These are phyloP conservation scores for Nitzschia sp. DNA, from an alignment of 108 stramenopile species.

Conservation along the genomic window DNA sequence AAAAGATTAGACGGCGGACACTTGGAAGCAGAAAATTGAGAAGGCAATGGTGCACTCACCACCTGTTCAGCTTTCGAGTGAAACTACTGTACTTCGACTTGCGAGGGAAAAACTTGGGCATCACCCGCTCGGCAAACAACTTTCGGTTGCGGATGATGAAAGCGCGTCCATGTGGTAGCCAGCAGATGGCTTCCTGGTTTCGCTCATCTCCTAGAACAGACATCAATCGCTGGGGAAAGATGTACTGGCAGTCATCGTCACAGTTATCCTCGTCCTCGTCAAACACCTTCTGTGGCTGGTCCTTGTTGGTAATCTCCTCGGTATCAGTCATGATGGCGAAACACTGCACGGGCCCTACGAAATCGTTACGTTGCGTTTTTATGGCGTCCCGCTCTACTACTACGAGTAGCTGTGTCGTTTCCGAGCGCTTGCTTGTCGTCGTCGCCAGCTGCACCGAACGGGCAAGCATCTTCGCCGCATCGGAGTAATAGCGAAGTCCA, in stretches of 20 bases:
- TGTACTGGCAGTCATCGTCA: conserved; percentile 39
- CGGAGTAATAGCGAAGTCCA: too few relatives aligned
- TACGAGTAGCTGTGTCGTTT: too few relatives aligned
- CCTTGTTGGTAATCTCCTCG: not conserved
- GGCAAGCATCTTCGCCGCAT: too few relatives aligned
- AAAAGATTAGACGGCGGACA: not conserved
- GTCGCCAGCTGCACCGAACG: too few relatives aligned
- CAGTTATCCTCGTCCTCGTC: conserved; percentile 19
- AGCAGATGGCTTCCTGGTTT: conserved; percentile 52
- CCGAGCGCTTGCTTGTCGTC: too few relatives aligned
- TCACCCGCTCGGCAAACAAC: conserved; percentile 56
- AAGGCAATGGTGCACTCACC: conserved; percentile 34
- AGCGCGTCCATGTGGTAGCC: conserved; percentile 63
- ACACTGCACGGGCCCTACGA: not conserved
- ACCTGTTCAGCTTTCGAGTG: conserved; percentile 72
- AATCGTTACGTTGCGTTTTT: too few relatives aligned
- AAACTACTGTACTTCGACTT: conserved; percentile 77
- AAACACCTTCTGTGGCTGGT: conserved; percentile 4
- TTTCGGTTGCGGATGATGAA: conserved; percentile 70
- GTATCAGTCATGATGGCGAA: conserved; percentile 6
- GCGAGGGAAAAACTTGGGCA: conserved; percentile 61
- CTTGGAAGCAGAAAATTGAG: not conserved
- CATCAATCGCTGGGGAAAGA: conserved; percentile 60
- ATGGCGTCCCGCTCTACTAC: too few relatives aligned
- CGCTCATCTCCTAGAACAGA: conserved; percentile 49